Evolutionary conservation across 306 rosid genomes (phyloP).

Genomic region (Aeschynomene evenia): DNA sequence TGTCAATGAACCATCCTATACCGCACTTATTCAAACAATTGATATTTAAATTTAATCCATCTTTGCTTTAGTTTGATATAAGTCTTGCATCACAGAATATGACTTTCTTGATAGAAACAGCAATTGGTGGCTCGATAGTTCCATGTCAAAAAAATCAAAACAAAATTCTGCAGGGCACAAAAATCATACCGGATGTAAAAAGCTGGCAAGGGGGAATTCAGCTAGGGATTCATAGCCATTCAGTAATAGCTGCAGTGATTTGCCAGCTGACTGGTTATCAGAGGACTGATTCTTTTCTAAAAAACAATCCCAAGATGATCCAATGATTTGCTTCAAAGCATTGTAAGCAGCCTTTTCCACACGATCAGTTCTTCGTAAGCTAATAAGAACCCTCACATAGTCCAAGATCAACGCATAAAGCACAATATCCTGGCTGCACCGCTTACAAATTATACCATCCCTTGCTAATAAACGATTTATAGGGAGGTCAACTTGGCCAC

Average conservation of each 20-base stretch:
- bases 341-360: slow-evolving; percentile 65
- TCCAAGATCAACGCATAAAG: slow-evolving; percentile 81
- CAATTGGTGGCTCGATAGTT: slow-evolving; percentile 7
- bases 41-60: slow-evolving; percentile 13
- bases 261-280: slow-evolving; percentile 39
- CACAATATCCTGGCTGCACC: slow-evolving; percentile 73
- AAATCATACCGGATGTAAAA: slow-evolving; percentile 78
- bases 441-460: slow-evolving; percentile 78
- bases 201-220: slow-evolving; percentile 89
- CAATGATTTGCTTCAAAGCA: slow-evolving; percentile 73
- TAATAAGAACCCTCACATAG: slow-evolving; percentile 77
- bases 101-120: slow-evolving; percentile 4
- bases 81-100: slow-evolving; percentile 9
- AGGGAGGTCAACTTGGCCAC: slow-evolving; percentile 62
- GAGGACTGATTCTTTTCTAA: slow-evolving; percentile 41
- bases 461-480: slow-evolving; percentile 57
- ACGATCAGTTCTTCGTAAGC: slow-evolving; percentile 69
- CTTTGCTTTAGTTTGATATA: not conserved
- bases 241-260: slow-evolving; percentile 48
- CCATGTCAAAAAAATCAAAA: not conserved
- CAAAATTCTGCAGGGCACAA: slow-evolving; percentile 22
- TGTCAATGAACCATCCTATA: not conserved
- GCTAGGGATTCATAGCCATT: slow-evolving; percentile 82
- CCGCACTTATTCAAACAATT: not conserved
- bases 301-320: slow-evolving; percentile 51